Conservation (phyloP, 2,329 filamentous ascomycete species). For the Colletotrichum sojae region DNA sequence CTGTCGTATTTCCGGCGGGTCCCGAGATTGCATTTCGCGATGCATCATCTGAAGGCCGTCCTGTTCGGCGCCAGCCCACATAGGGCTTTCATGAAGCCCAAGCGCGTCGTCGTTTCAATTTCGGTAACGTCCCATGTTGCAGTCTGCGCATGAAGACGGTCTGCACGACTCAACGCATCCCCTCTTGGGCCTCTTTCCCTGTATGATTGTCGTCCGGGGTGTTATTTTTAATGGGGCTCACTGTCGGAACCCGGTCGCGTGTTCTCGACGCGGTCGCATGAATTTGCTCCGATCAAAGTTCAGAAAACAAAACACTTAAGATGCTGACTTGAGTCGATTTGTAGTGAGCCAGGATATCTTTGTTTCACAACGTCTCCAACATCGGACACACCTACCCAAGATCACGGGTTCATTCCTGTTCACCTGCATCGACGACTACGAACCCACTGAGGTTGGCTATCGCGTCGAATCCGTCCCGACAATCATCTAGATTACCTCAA, state of each 20-base stretch:
- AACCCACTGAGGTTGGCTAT: constrained; percentile 16
- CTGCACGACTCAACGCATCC: constrained; percentile 38
- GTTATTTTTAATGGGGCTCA: constrained; percentile 28
- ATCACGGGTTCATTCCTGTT: constrained; percentile 27
- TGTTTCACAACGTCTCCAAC: constrained; percentile 38
- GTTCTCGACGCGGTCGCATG: constrained; percentile 39
- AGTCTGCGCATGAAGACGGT: constrained; percentile 39
- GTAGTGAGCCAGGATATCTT: constrained; percentile 39
- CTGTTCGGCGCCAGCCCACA: constrained; percentile 36
- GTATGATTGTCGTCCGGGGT: constrained; percentile 36
- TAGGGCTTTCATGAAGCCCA: constrained; percentile 34
- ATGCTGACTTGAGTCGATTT: constrained; percentile 40
- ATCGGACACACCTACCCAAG: constrained; percentile 37
- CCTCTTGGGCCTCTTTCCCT: constrained; percentile 28
- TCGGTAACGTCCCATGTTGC: constrained; percentile 42
- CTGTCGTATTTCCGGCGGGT: constrained; percentile 35
- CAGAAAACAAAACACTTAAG: constrained; percentile 42
- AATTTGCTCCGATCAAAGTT: constrained; percentile 41
- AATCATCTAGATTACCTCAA: background rate
- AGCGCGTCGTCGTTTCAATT: constrained; percentile 40
- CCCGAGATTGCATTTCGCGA: constrained; percentile 39
- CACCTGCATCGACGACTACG: constrained; percentile 7
- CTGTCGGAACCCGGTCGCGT: constrained; percentile 37
- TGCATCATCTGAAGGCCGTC: constrained; percentile 40
- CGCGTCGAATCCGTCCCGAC: constrained; percentile 9